phyloP scores from a whole-genome alignment of 148 eudicot species.

The Cornus suecica region DNA sequence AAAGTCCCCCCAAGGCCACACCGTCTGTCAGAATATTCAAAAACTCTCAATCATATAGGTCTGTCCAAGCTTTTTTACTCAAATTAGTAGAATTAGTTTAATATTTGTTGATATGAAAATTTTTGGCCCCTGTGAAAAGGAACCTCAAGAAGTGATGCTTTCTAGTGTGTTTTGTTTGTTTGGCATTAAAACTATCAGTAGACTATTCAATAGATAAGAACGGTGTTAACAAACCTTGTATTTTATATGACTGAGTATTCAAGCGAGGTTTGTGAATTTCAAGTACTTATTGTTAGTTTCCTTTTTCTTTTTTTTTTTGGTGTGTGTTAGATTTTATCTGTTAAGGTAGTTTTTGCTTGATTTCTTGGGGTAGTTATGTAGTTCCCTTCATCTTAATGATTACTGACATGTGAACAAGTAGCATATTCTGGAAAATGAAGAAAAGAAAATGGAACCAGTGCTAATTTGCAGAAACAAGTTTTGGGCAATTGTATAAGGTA shows the following conservation, averaged over 20 bases:
- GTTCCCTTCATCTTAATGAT: not conserved
- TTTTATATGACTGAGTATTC: not conserved
- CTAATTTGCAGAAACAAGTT: slow-evolving; percentile 81
- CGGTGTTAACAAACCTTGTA: not conserved
- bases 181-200: not conserved
- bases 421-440: slow-evolving; percentile 50
- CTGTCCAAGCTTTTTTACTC: slow-evolving; percentile 12
- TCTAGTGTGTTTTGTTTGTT: not conserved
- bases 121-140: not conserved
- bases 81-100: not conserved
- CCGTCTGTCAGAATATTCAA: slow-evolving; percentile 79
- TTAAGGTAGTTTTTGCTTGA: not conserved
- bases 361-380: not conserved
- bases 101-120: not conserved
- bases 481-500: slow-evolving; percentile 65
- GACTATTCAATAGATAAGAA: not conserved
- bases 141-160: not conserved
- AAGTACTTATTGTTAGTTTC: no score
- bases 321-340: no score
- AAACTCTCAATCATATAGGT: slow-evolving; percentile 64
- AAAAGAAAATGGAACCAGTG: slow-evolving; percentile 51
- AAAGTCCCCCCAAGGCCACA: slow-evolving; percentile 76
- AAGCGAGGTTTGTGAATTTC: not conserved
- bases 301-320: no score
- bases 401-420: not conserved